Evolutionary conservation across 306 rosid species (phyloP), one percentile per base, ranked within the genome.

Genomic region (Sindora glabra): DNA sequence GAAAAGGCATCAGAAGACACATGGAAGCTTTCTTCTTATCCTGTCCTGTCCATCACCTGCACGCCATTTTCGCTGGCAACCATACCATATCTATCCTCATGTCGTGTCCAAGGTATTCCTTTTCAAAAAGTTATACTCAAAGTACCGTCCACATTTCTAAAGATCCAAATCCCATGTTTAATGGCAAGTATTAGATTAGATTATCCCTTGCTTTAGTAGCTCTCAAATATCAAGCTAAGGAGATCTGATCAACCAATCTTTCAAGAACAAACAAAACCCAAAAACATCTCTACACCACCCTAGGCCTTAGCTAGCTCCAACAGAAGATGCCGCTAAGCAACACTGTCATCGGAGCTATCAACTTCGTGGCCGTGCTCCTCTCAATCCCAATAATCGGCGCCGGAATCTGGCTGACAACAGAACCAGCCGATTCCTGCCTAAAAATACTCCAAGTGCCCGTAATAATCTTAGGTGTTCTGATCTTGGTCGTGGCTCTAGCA

Each of bases 381-480:
- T 78, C 99, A 0, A 72, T 92, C 58, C 99, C 96, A 1, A 80
- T 92, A 22, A 92, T 92, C 17, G 99, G 94, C 0, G 77, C 95
- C 1, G 99, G 96, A 56, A 78, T 92, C 65, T 92, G 99, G 99
- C 87, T 92, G 4, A 58, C 78, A 25, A 74, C 83, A n/a, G 83
- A 69, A 48, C 75, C 91, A 0, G 99, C 94, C 42, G 68, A 89
- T 53, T 46, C 94, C 3, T 92, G 99, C 5, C 76, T 89, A 6
- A 77, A 86, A 47, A 75, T 83, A 22, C 74, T 92, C 1, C 99
- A 89, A 65, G 89, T 96, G 99, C 99, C 95, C 0, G 71, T 89
- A 4, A 89, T 92, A 27, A 74, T 86, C 29, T 66, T 92, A 0
- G 99, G 95, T 0, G 74, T 92, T 19, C 52, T 86, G 9, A 69